Conservation (phyloP, 2,329 filamentous ascomycete genomes). For the Alternaria alternata region DNA sequence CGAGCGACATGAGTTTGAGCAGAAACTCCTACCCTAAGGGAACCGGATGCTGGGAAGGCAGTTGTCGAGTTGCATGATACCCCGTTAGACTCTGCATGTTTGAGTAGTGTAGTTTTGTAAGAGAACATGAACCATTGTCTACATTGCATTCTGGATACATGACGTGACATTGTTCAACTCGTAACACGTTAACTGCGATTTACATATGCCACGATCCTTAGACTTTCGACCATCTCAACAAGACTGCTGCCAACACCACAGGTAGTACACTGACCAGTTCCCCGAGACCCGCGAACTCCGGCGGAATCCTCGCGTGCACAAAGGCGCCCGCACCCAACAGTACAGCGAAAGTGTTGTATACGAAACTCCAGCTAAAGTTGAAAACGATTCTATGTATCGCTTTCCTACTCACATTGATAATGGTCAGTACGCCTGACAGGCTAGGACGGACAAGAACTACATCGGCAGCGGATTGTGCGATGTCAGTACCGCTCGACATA, state of each 20-base stretch:
- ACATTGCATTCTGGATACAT: neutral
- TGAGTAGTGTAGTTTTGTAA: neutral
- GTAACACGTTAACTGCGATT: neutral
- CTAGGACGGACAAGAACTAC: constrained; percentile 69
- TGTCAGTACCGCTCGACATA: constrained; percentile 66
- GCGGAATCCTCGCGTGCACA: constrained; percentile 67
- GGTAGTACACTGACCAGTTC: constrained; percentile 78
- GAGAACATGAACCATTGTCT: neutral
- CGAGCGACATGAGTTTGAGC: constrained; percentile 40
- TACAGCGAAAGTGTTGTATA: constrained; percentile 76
- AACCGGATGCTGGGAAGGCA: neutral
- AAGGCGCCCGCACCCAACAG: constrained; percentile 67
- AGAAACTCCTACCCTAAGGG: constrained; percentile 44
- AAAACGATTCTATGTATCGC: constrained; percentile 59
- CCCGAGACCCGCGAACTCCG: constrained; percentile 72
- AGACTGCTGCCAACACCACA: constrained; percentile 66
- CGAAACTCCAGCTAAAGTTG: constrained; percentile 75
- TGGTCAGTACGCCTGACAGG: constrained; percentile 57
- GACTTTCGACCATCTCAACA: constrained; percentile 50
- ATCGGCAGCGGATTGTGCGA: constrained; percentile 73
- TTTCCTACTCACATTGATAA: constrained; percentile 63
- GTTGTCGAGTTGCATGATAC: constrained; percentile 9
- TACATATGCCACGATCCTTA: constrained; percentile 2
- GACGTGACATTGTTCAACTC: neutral
- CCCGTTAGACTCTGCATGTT: neutral